phyloP scores from a whole-genome alignment of 73 alveolate genomes.

The Paramecium tetraurelia region DNA sequence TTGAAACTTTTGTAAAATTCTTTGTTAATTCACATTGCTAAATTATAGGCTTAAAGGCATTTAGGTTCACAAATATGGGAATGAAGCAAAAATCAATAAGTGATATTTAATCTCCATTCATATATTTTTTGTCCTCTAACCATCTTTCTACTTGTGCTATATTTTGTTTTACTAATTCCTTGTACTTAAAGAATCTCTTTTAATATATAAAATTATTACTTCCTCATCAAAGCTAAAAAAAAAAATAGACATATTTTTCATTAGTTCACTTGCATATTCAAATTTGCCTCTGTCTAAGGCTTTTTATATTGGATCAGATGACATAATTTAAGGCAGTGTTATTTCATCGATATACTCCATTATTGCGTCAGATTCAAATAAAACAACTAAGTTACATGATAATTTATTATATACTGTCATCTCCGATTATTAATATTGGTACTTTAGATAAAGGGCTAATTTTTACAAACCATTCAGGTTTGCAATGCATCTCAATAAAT shows the following conservation, averaged over 20 bases:
- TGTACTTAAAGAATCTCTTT: neutral
- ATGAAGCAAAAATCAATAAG: neutral
- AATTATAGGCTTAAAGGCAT: neutral
- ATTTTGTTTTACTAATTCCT: neutral
- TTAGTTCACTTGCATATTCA: constrained; percentile 20
- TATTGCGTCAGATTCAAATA: constrained; percentile 44
- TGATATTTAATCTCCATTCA: constrained; percentile 5
- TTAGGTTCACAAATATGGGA: neutral
- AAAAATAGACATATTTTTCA: neutral
- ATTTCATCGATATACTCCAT: constrained; percentile 40
- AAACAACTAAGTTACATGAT: neutral
- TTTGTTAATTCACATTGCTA: neutral
- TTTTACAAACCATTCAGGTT: constrained; percentile 33
- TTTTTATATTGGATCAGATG: constrained; percentile 33
- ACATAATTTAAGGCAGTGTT: neutral
- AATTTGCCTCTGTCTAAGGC: constrained; percentile 42
- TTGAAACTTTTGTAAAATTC: neutral
- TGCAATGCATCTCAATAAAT: neutral
- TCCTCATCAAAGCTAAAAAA: neutral
- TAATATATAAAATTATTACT: neutral
- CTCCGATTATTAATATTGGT: constrained; percentile 43
- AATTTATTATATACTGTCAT: neutral
- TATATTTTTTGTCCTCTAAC: neutral
- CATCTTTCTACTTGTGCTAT: neutral
- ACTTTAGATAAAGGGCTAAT: constrained; percentile 22